Percentiles rank a stretch among this genome's conserved stretches.
These are phyloP conservation scores for Pecoramyces ruminantium DNA, from an alignment of 192 early-diverging fungal species.

Conservation along the genomic window DNA sequence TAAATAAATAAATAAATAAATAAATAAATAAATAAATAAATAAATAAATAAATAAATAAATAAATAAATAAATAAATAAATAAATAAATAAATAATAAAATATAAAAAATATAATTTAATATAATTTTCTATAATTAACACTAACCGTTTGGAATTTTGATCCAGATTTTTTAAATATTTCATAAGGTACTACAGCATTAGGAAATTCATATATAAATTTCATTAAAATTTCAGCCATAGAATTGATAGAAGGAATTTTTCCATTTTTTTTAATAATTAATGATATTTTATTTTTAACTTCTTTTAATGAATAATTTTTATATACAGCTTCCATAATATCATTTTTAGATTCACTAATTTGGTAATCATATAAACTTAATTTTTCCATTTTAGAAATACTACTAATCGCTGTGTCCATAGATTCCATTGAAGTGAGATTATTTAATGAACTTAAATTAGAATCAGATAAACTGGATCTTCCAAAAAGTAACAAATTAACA, in stretches of 20 bases:
- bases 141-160: neutral
- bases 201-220: neutral
- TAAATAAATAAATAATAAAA: neutral
- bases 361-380: neutral
- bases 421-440: neutral
- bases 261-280: neutral
- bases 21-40: neutral
- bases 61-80: neutral
- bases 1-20: neutral
- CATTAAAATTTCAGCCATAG: neutral
- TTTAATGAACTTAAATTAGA: neutral
- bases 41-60: neutral
- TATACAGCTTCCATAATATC: neutral
- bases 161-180: neutral
- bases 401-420: neutral
- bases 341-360: neutral
- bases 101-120: too few species aligned
- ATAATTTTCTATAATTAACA: too few species aligned
- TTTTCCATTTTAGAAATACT: neutral
- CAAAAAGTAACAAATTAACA: neutral
- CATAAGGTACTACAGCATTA: neutral
- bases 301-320: neutral
- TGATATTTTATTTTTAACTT: neutral
- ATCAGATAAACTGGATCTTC: neutral
- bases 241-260: neutral